These are phyloP conservation scores for Tetracentron sinense DNA, from an alignment of 164 flowering plant genomes.

Conservation along the genomic window DNA sequence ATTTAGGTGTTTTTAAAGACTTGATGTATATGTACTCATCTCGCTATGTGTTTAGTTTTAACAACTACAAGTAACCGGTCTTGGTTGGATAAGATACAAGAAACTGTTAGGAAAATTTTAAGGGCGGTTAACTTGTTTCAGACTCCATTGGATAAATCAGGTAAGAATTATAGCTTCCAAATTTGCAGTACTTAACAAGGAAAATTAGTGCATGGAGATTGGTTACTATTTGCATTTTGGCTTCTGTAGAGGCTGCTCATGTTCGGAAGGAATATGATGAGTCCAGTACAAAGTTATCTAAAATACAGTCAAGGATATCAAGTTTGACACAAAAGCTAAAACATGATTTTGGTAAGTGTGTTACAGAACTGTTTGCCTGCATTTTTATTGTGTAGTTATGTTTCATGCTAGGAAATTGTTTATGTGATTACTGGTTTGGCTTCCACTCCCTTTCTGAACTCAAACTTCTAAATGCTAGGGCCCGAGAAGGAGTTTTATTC, in stretches of 20 bases:
- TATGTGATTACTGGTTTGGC: neutral
- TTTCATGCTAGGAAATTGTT: neutral
- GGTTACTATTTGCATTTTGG: slow-evolving; percentile 6
- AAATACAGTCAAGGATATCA: slow-evolving; percentile 86
- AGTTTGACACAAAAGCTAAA: slow-evolving; percentile 66
- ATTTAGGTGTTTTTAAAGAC: neutral
- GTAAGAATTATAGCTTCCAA: slow-evolving; percentile 19
- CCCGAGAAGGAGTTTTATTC: slow-evolving; percentile 88
- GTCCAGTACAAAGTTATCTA: slow-evolving; percentile 70
- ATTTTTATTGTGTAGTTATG: neutral
- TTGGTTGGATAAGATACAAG: slow-evolving; percentile 86
- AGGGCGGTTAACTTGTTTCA: slow-evolving; percentile 71
- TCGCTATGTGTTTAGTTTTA: slow-evolving; percentile 29
- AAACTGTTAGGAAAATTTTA: slow-evolving; percentile 57
- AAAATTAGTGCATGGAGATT: neutral
- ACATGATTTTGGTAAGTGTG: slow-evolving; percentile 81
- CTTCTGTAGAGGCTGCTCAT: slow-evolving; percentile 66
- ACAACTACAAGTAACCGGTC: slow-evolving; percentile 46
- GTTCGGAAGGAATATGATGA: slow-evolving; percentile 92
- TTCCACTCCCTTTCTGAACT: slow-evolving; percentile 8
- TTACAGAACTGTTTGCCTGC: neutral
- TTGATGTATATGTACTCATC: slow-evolving; percentile 2
- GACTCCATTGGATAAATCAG: slow-evolving; percentile 72
- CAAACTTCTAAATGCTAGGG: slow-evolving; percentile 42
- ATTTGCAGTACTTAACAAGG: slow-evolving; percentile 2